These are phyloP conservation scores for Amaranthus tricolor DNA, from an alignment of 179 eudicot genomes.

Conservation along the genomic window DNA sequence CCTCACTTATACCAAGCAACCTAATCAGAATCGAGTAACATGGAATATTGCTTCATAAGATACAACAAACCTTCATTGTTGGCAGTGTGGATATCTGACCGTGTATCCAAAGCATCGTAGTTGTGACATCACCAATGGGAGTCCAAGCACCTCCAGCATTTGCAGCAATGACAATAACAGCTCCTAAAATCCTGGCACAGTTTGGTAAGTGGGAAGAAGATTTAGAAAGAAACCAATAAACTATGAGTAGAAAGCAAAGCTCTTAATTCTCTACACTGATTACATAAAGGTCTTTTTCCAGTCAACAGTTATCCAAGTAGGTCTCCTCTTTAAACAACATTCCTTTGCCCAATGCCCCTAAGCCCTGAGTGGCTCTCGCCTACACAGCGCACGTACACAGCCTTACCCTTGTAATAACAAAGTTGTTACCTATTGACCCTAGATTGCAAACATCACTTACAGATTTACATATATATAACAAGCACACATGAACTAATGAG, in stretches of 20 bases:
- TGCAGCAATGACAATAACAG: conserved; percentile 92
- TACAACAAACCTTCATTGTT: conserved; percentile 71
- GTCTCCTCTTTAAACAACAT: too few species aligned
- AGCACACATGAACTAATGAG: too few species aligned
- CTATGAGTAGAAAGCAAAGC: background rate
- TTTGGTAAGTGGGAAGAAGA: conserved; percentile 14
- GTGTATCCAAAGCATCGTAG: conserved; percentile 98
- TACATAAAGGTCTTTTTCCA: background rate
- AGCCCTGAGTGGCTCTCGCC: too few species aligned
- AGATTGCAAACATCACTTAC: too few species aligned
- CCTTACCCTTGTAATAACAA: too few species aligned
- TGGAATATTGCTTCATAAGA: conserved; percentile 4
- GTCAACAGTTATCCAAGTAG: too few species aligned
- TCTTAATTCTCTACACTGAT: too few species aligned
- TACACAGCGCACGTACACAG: too few species aligned
- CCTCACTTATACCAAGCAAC: background rate
- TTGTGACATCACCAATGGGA: conserved; percentile 98
- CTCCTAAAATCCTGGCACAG: conserved; percentile 79
- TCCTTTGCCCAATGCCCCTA: too few species aligned
- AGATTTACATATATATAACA: too few species aligned
- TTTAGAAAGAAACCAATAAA: conserved; percentile 7
- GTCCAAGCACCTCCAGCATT: conserved; percentile 99
- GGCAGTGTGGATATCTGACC: conserved; percentile 92
- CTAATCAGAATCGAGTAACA: background rate
- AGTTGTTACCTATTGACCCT: too few species aligned